Conservation (phyloP, 2,329 filamentous ascomycete genomes). For the Taxawa tesnikishii region DNA sequence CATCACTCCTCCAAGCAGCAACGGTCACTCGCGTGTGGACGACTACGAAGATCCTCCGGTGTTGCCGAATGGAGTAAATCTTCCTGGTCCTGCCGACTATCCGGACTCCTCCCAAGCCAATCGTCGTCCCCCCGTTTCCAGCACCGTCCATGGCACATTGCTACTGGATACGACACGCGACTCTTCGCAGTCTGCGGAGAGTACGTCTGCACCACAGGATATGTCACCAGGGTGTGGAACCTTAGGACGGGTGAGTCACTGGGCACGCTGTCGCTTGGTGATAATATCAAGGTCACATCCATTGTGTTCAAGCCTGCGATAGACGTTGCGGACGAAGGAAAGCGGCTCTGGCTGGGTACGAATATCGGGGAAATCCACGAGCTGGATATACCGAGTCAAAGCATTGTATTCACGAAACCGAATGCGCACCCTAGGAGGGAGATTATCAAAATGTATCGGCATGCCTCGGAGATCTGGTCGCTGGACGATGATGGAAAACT, state of each 20-base stretch:
- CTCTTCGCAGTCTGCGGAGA: conserved; percentile 81
- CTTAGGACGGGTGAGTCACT: conserved; percentile 68
- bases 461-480: conserved; percentile 86
- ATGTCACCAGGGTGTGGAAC: conserved; percentile 81
- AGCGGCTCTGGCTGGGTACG: conserved; percentile 78
- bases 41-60: conserved; percentile 8
- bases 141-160: conserved; percentile 61
- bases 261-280: conserved; percentile 71
- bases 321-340: conserved; percentile 68
- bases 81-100: conserved; percentile 39
- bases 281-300: conserved; percentile 70
- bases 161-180: conserved; percentile 75
- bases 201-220: conserved; percentile 74
- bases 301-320: conserved; percentile 75
- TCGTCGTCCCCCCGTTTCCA: conserved; percentile 68
- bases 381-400: conserved; percentile 66
- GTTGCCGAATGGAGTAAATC: conserved; percentile 4
- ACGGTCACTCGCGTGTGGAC: conserved; percentile 17
- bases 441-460: conserved; percentile 72
- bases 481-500: conserved; percentile 81
- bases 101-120: conserved; percentile 80
- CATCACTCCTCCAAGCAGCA: conserved; percentile 16
- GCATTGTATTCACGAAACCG: conserved; percentile 54
- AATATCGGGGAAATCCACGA: conserved; percentile 82
- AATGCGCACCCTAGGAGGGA: conserved; percentile 68